These are phyloP conservation scores for Fusarium guadeloupense DNA, from an alignment of 2,329 filamentous ascomycete genomes.

Conservation along the genomic window DNA sequence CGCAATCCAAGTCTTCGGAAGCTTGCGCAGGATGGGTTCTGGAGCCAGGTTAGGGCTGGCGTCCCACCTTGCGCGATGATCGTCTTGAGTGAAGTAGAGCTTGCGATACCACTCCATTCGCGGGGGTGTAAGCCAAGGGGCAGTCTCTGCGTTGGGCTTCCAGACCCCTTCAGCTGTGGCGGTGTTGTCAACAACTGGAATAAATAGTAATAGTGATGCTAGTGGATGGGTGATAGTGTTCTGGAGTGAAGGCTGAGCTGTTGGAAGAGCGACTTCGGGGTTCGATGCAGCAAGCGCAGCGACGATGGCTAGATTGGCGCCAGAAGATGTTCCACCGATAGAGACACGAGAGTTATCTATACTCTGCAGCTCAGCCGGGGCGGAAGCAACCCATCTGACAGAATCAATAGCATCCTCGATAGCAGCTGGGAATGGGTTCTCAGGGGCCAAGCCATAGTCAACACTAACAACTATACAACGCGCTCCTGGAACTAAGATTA, in stretches of 20 bases:
- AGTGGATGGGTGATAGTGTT: slow-evolving; percentile 6
- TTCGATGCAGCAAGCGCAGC: slow-evolving; percentile 35
- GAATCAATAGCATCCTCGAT: slow-evolving; percentile 47
- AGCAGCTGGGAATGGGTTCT: slow-evolving; percentile 49
- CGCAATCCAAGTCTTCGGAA: slow-evolving; percentile 47
- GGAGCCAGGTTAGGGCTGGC: slow-evolving; percentile 47
- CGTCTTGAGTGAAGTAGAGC: slow-evolving; percentile 45
- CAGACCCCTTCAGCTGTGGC: slow-evolving; percentile 42
- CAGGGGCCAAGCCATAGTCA: slow-evolving; percentile 50
- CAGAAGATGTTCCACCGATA: slow-evolving; percentile 47
- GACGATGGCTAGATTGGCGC: slow-evolving; percentile 38
- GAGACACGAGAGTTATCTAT: slow-evolving; percentile 43
- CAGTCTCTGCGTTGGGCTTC: slow-evolving; percentile 41
- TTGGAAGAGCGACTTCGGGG: slow-evolving; percentile 18
- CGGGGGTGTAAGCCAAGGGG: slow-evolving; percentile 47
- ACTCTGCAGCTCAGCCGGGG: slow-evolving; percentile 28
- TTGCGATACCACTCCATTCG: slow-evolving; percentile 51
- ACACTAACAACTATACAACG: slow-evolving; percentile 45
- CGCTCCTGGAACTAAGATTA: slow-evolving; percentile 29
- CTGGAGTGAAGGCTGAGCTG: slow-evolving; percentile 29
- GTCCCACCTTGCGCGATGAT: slow-evolving; percentile 42
- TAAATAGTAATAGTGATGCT: slow-evolving; percentile 38
- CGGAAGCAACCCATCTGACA: slow-evolving; percentile 43
- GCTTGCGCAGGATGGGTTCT: slow-evolving; percentile 32
- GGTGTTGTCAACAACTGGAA: slow-evolving; percentile 50